phyloP scores from a whole-genome alignment of 306 rosid genomes.

The Pterocarpus santalinus region DNA sequence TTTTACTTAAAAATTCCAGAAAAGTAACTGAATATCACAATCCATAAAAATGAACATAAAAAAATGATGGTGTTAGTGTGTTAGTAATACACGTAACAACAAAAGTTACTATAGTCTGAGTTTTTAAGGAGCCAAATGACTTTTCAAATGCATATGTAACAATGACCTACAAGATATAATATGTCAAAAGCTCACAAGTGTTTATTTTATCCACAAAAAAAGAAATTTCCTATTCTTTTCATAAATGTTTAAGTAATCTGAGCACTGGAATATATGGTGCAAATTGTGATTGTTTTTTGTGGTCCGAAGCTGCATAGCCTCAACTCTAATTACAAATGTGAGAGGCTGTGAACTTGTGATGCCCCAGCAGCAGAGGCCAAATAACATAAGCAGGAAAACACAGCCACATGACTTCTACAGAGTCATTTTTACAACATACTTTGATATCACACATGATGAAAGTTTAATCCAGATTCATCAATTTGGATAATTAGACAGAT shows the following conservation, averaged over 20 bases:
- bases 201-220: background rate
- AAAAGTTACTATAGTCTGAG: conserved; percentile 5
- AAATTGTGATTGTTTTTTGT: background rate
- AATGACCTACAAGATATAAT: conserved; percentile 8
- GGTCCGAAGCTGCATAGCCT: conserved; percentile 5
- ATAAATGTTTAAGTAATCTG: conserved; percentile 11
- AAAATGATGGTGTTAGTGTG: conserved; percentile 5
- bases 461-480: conserved; percentile 38
- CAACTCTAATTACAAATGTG: conserved; percentile 19
- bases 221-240: background rate
- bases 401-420: background rate
- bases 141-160: background rate
- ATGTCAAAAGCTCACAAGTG: background rate
- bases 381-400: conserved; percentile 3
- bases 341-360: background rate
- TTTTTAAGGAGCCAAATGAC: background rate
- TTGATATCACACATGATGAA: conserved; percentile 12
- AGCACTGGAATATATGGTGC: conserved; percentile 12
- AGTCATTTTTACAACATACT: background rate
- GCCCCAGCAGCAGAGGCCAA: conserved; percentile 16
- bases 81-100: background rate
- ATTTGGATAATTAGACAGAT: conserved; percentile 1
- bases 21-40: background rate
- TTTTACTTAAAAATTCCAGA: background rate
- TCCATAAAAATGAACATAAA: background rate